phyloP scores from a whole-genome alignment of 1,139 yeast genomes.

The Blastobotrys buckinghamii region DNA sequence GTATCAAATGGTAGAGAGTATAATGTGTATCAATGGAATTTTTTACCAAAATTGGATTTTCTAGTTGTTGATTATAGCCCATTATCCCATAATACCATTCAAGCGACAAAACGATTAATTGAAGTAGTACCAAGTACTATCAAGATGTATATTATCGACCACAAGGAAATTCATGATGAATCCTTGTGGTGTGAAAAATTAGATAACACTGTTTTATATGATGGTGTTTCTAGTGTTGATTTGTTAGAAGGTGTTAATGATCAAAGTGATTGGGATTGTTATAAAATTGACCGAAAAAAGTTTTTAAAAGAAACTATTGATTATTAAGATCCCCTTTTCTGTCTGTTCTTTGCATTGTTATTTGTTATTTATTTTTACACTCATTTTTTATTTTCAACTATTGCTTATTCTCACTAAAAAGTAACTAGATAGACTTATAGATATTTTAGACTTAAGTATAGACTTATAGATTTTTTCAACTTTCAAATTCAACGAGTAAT shows the following conservation, averaged over 20 bases:
- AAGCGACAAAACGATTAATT: conserved; percentile 8
- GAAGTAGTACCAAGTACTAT: conserved; percentile 7
- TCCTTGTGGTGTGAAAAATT: conserved; percentile 11
- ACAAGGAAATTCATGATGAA: conserved; percentile 10
- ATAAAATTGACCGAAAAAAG: conserved; percentile 2
- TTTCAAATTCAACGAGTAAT: no score
- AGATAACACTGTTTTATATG: conserved; percentile 1
- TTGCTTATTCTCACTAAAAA: background rate
- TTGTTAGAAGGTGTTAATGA: conserved; percentile 9
- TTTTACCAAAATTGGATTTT: conserved; percentile 10
- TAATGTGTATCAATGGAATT: conserved; percentile 12
- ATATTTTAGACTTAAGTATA: no score
- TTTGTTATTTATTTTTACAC: background rate
- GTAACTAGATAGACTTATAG: no score
- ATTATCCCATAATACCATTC: conserved; percentile 2
- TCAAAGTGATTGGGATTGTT: conserved; percentile 1
- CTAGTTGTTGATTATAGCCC: conserved; percentile 11
- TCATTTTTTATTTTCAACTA: background rate
- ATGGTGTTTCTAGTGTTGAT: conserved; percentile 8
- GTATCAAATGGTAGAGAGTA: conserved; percentile 9
- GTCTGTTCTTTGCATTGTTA: no score
- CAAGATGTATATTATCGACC: conserved; percentile 13
- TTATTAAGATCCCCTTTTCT: no score
- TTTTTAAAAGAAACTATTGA: conserved; percentile 1
- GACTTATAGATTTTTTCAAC: no score